These are phyloP conservation scores for Carex scoparia DNA, from an alignment of 176 grass and related monocot genomes.

Conservation along the genomic window DNA sequence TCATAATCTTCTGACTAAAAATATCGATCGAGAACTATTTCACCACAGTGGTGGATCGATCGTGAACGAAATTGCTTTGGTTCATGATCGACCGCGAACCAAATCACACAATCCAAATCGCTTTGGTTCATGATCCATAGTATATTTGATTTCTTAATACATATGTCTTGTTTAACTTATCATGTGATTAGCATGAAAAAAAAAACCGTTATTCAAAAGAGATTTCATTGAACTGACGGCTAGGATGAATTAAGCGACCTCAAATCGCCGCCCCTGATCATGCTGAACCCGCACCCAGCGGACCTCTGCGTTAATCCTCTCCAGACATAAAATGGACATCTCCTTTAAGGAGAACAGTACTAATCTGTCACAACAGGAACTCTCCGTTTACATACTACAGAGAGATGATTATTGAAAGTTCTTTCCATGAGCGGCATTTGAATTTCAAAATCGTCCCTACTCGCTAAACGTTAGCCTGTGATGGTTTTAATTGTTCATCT, in stretches of 20 bases:
- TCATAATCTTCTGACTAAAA: no score
- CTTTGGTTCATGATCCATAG: no score
- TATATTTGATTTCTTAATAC: no score
- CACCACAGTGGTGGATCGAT: no score
- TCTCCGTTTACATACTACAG: background rate
- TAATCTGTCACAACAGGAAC: background rate
- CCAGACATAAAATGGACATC: background rate
- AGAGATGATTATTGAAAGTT: background rate
- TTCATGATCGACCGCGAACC: no score
- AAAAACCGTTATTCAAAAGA: background rate
- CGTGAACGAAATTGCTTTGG: no score
- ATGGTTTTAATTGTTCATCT: background rate
- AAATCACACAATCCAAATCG: no score
- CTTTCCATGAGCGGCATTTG: conserved; percentile 5
- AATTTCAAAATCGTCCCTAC: conserved; percentile 22
- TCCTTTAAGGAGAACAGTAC: background rate
- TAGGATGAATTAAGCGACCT: background rate
- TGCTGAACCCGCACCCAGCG: background rate
- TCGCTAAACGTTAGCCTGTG: background rate
- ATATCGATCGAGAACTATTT: no score
- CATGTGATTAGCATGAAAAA: no score
- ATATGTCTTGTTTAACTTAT: no score
- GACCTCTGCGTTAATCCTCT: background rate
- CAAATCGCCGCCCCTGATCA: background rate
- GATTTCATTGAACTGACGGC: background rate